Conservation (phyloP, 192 early-diverging fungal genomes). For the Obelidium mucronatum region DNA sequence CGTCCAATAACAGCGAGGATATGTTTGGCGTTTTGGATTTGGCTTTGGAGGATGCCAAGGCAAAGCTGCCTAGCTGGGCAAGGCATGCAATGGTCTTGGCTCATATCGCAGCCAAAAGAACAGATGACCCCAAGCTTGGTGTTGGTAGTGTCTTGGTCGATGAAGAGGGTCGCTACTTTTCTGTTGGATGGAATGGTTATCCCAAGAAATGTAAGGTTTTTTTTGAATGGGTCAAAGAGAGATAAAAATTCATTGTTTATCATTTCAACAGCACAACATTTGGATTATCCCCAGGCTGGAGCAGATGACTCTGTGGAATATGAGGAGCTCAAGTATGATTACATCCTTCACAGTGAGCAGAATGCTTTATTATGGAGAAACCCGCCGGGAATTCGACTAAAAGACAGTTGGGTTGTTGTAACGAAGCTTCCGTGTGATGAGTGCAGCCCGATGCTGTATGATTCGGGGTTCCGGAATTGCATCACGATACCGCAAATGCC, state of each 20-base stretch:
- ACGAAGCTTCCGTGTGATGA: conserved; percentile 55
- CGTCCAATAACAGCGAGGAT: neutral
- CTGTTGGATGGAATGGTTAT: conserved; percentile 53
- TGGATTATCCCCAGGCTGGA: conserved; percentile 52
- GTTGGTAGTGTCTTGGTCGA: conserved; percentile 48
- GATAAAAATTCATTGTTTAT: neutral
- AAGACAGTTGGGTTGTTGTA: conserved; percentile 35
- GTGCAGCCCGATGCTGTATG: conserved; percentile 49
- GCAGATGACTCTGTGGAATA: conserved; percentile 52
- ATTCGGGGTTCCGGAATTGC: conserved; percentile 41
- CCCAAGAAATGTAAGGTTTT: conserved; percentile 41
- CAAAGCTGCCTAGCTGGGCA: conserved; percentile 19
- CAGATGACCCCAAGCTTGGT: conserved; percentile 53
- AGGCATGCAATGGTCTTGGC: conserved; percentile 52
- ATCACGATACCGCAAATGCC: conserved; percentile 47
- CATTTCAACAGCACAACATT: conserved; percentile 27
- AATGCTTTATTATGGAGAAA: conserved; percentile 50
- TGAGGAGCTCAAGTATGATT: conserved; percentile 55
- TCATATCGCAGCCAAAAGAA: conserved; percentile 51
- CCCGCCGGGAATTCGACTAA: conserved; percentile 26
- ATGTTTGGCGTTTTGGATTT: conserved; percentile 21
- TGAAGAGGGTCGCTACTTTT: conserved; percentile 37
- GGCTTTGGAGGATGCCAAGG: conserved; percentile 1
- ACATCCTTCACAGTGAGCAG: conserved; percentile 53
- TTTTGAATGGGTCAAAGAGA: neutral